A percentile compares a stretch with the other conserved stretches of the same genome.
Evolutionary conservation across 2,329 filamentous ascomycete genomes (phyloP).

Genomic region (Kalaharituber pfeilii): DNA sequence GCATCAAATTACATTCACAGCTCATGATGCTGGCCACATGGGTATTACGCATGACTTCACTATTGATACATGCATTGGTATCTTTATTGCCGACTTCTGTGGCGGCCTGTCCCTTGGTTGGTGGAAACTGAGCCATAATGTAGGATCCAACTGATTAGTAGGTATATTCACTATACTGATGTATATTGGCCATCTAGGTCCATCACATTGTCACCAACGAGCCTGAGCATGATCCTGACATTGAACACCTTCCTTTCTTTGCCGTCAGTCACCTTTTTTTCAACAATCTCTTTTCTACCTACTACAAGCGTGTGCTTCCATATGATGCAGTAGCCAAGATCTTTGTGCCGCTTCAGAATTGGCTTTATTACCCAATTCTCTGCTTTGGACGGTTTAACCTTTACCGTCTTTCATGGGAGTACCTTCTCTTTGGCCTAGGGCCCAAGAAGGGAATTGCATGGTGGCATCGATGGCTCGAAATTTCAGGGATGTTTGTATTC

Average conservation of each 20-base stretch:
- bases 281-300: constrained; percentile 54
- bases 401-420: constrained; percentile 64
- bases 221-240: constrained; percentile 90
- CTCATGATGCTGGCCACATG: constrained; percentile 93
- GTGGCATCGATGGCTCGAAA: constrained; percentile 71
- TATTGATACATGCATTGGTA: constrained; percentile 67
- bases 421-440: constrained; percentile 51
- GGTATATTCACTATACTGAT: background rate
- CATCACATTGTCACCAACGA: constrained; percentile 94
- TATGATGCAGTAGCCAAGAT: constrained; percentile 60
- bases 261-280: constrained; percentile 71
- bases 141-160: constrained; percentile 4
- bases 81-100: constrained; percentile 74
- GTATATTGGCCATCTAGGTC: constrained; percentile 28
- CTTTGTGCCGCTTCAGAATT: constrained; percentile 56
- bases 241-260: constrained; percentile 78
- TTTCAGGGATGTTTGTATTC: constrained; percentile 60
- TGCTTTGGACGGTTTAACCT: constrained; percentile 74
- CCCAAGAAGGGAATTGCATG: constrained; percentile 58
- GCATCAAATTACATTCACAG: constrained; percentile 89
- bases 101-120: constrained; percentile 82
- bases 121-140: constrained; percentile 96
- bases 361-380: constrained; percentile 68
- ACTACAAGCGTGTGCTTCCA: constrained; percentile 63
- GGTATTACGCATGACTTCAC: constrained; percentile 87